These are phyloP conservation scores for Colletotrichum sp. DNA, from an alignment of 2,329 filamentous ascomycete species.

Conservation along the genomic window DNA sequence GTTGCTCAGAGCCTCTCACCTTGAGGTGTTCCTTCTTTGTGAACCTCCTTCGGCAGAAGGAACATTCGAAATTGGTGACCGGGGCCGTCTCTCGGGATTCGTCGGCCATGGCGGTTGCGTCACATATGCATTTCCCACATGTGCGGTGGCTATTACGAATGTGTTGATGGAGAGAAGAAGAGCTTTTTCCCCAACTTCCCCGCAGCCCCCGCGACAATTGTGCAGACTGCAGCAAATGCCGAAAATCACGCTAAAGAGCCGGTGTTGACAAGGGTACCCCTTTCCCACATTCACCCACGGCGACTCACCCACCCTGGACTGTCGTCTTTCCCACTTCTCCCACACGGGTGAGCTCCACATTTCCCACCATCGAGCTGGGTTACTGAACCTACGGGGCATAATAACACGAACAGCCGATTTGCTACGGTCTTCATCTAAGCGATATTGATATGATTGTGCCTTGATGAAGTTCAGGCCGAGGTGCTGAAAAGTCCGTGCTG, in stretches of 20 bases:
- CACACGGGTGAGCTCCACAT: neutral
- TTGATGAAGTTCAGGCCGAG: neutral
- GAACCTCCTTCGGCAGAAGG: neutral
- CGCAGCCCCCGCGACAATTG: neutral
- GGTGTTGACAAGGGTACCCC: neutral
- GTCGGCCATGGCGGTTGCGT: neutral
- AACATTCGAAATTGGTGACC: neutral
- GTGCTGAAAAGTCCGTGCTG: neutral
- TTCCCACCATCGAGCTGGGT: neutral
- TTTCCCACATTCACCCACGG: neutral
- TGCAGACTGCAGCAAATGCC: neutral
- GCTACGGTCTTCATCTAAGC: neutral
- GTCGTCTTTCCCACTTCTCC: neutral
- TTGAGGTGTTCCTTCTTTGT: constrained; percentile 4
- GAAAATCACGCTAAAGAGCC: neutral
- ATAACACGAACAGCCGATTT: neutral
- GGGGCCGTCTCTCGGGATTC: neutral
- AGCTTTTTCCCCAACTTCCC: neutral
- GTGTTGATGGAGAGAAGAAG: neutral
- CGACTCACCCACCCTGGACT: neutral
- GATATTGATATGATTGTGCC: neutral
- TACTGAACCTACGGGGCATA: neutral
- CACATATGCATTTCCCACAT: neutral
- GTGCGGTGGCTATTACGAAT: neutral
- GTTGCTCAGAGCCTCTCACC: neutral